Percentiles rank a stretch among this genome's conserved stretches.
Conservation (phyloP, 305 asterid species). For the Rubia balearica region DNA sequence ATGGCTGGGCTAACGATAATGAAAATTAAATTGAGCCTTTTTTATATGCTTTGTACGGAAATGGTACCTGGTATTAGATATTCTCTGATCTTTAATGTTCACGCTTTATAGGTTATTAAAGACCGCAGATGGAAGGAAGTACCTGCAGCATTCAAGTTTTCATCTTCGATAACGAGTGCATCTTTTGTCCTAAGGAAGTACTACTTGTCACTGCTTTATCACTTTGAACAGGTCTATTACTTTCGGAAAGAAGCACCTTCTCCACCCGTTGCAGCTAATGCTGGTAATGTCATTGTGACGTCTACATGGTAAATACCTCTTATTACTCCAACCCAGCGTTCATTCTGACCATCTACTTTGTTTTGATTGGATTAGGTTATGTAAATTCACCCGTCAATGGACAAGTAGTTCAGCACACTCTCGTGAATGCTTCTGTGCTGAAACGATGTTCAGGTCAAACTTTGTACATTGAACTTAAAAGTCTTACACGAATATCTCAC, state of each 20-base stretch:
- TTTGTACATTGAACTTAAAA: neutral
- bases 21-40: neutral
- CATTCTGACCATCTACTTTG: conserved; percentile 8
- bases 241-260: conserved; percentile 67
- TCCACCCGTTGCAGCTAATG: conserved; percentile 23
- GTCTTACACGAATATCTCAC: too few species aligned
- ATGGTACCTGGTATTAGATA: neutral
- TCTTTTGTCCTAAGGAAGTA: conserved; percentile 74
- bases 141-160: conserved; percentile 65
- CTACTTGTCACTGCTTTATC: conserved; percentile 75
- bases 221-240: conserved; percentile 94
- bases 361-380: conserved; percentile 32
- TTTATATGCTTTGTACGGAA: neutral
- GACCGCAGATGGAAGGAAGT: conserved; percentile 96
- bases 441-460: conserved; percentile 48
- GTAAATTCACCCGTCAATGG: conserved; percentile 28
- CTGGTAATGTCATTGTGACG: conserved; percentile 18
- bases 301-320: conserved; percentile 12
- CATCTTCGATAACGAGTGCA: conserved; percentile 73
- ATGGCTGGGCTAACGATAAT: neutral
- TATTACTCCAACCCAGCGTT: conserved; percentile 11
- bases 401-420: conserved; percentile 33
- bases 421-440: conserved; percentile 34
- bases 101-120: conserved; percentile 57
- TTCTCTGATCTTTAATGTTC: conserved; percentile 12